Evolutionary conservation across 139 green algal species (phyloP).

Genomic region (Chlamydomonas schloesseri): DNA sequence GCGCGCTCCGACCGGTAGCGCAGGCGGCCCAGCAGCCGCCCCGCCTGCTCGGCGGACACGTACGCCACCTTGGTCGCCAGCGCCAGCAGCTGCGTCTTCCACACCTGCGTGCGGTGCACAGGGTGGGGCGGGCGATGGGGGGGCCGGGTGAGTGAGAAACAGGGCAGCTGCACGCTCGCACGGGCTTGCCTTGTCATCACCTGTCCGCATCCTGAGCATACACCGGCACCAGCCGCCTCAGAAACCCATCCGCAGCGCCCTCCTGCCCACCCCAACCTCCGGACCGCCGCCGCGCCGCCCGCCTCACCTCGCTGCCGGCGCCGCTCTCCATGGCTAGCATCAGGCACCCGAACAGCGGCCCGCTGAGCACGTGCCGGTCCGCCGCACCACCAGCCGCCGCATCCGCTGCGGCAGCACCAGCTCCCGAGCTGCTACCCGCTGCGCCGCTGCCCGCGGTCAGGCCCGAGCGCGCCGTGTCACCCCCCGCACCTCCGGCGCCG

Average conservation of each 20-base stretch:
- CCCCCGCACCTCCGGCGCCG: too few species aligned
- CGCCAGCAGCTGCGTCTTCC: slow-evolving; percentile 37
- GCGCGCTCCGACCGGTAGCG: slow-evolving; percentile 29
- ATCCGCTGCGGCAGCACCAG: background rate
- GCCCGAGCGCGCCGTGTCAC: too few species aligned
- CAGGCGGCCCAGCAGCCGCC: slow-evolving; percentile 18
- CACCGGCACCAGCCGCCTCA: too few species aligned
- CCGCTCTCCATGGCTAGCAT: background rate
- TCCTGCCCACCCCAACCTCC: too few species aligned
- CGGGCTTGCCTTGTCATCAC: too few species aligned
- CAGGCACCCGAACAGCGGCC: background rate
- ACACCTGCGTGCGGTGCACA: slow-evolving; percentile 23
- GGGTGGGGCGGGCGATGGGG: background rate
- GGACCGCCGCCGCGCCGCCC: too few species aligned
- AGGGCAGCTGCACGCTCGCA: too few species aligned
- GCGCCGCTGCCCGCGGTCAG: too few species aligned
- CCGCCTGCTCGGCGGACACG: slow-evolving; percentile 6
- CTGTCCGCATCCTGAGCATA: too few species aligned
- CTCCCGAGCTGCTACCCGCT: too few species aligned
- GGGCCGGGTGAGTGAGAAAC: background rate
- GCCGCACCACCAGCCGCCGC: background rate
- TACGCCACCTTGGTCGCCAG: slow-evolving; percentile 38
- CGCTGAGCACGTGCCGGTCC: background rate
- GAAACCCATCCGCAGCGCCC: too few species aligned
- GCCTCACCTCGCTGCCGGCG: slow-evolving; percentile 19